Evolutionary conservation across 345 rosid genomes (phyloP).

Genomic region (Eucalyptus globulus): DNA sequence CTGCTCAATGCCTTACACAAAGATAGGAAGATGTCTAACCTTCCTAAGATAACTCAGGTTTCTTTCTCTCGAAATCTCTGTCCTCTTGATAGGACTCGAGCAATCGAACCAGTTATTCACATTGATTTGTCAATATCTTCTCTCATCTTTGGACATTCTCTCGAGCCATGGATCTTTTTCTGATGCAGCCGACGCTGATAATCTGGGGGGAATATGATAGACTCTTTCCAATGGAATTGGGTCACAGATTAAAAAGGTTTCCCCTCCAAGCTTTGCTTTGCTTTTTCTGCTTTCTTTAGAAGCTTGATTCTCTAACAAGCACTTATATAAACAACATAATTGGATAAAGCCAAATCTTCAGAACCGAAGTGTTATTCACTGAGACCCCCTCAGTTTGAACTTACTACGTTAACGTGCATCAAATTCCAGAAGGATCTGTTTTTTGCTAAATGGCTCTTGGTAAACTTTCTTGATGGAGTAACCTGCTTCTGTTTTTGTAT

Average conservation of each 20-base stretch:
- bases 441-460: neutral
- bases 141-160: neutral
- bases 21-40: neutral
- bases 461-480: neutral
- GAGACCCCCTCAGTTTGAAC: neutral
- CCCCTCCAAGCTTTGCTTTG: neutral
- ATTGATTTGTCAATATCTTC: neutral
- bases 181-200: neutral
- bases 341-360: neutral
- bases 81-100: neutral
- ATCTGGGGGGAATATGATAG: slow-evolving; percentile 5
- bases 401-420: neutral
- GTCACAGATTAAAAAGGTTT: neutral
- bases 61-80: neutral
- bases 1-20: neutral
- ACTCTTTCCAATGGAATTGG: slow-evolving; percentile 1
- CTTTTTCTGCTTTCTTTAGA: neutral
- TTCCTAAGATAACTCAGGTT: slow-evolving; percentile 7
- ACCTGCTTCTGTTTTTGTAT: neutral
- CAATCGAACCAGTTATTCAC: neutral
- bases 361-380: neutral
- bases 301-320: neutral
- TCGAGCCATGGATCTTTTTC: neutral
- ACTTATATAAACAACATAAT: neutral
- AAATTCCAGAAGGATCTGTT: neutral